Percentiles rank a stretch among this genome's conserved stretches.
Evolutionary conservation across 2,329 filamentous ascomycete species (phyloP).

Genomic region (Setomelanomma holmii): DNA sequence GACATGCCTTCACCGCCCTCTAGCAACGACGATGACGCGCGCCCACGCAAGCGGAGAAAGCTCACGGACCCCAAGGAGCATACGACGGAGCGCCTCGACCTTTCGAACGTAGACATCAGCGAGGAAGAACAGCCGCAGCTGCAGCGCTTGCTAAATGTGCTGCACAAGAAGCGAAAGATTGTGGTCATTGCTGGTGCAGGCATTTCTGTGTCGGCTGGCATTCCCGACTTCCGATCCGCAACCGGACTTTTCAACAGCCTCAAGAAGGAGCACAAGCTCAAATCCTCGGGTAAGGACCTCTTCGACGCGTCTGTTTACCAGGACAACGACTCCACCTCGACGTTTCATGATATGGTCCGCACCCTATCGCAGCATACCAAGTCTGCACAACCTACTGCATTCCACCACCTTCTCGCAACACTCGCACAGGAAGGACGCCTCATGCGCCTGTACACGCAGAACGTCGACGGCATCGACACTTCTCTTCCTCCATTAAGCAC

Average conservation of each 20-base stretch:
- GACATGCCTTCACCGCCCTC: constrained; percentile 52
- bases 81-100: constrained; percentile 81
- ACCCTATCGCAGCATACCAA: constrained; percentile 81
- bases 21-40: constrained; percentile 67
- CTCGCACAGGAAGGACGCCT: constrained; percentile 86
- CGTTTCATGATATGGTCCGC: constrained; percentile 96
- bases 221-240: constrained; percentile 94
- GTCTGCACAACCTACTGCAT: constrained; percentile 80
- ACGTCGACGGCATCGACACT: constrained; percentile 94
- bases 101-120: constrained; percentile 62
- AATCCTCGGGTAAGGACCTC: constrained; percentile 90
- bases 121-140: constrained; percentile 68
- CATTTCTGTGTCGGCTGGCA: constrained; percentile 95
- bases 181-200: constrained; percentile 95
- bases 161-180: constrained; percentile 93
- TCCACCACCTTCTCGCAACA: constrained; percentile 92
- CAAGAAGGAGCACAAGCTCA: constrained; percentile 86
- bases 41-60: constrained; percentile 78
- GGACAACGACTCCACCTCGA: constrained; percentile 84
- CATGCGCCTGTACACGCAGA: constrained; percentile 92
- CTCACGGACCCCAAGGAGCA: constrained; percentile 66
- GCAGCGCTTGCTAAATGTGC: constrained; percentile 72
- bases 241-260: constrained; percentile 87
- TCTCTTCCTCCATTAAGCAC: constrained; percentile 81
- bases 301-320: constrained; percentile 99